Conservation (phyloP, 208 protist genomes). For the Leishmania guyanensis region DNA sequence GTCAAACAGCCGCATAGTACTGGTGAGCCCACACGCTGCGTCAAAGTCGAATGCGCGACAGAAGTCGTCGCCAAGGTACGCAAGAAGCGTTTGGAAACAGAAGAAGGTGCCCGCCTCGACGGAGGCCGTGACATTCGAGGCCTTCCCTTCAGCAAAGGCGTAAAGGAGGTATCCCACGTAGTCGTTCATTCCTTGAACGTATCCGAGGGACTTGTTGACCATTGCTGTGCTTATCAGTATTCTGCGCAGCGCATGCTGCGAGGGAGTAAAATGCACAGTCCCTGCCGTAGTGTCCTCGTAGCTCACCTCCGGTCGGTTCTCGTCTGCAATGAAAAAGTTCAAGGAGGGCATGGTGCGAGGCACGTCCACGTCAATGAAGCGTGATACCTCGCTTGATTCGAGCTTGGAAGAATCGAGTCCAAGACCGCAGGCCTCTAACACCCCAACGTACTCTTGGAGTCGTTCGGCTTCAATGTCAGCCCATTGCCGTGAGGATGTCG, state of each 20-base stretch:
- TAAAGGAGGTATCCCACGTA: constrained; percentile 76
- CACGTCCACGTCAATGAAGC: constrained; percentile 75
- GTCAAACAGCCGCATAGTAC: constrained; percentile 65
- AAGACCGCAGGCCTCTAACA: constrained; percentile 25
- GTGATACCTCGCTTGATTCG: constrained; percentile 12
- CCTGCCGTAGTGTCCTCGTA: background rate
- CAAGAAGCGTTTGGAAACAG: constrained; percentile 77
- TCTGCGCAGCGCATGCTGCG: constrained; percentile 64
- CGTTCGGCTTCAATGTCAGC: constrained; percentile 22
- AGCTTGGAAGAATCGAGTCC: constrained; percentile 1
- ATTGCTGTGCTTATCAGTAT: constrained; percentile 70
- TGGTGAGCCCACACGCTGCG: constrained; percentile 51
- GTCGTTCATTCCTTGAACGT: constrained; percentile 90
- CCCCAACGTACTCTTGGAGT: constrained; percentile 13
- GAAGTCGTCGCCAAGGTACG: constrained; percentile 77
- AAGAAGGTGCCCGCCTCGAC: constrained; percentile 77
- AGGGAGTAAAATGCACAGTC: constrained; percentile 7
- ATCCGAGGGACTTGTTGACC: constrained; percentile 75
- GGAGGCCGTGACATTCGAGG: constrained; percentile 25
- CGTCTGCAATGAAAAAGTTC: constrained; percentile 65
- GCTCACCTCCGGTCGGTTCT: background rate
- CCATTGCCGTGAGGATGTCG: constrained; percentile 38
- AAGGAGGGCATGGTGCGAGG: constrained; percentile 83
- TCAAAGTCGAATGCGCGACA: constrained; percentile 64
- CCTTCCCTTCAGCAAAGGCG: constrained; percentile 51